Conservation (phyloP, 805 yeast genomes). For the Candida morakotiae region DNA sequence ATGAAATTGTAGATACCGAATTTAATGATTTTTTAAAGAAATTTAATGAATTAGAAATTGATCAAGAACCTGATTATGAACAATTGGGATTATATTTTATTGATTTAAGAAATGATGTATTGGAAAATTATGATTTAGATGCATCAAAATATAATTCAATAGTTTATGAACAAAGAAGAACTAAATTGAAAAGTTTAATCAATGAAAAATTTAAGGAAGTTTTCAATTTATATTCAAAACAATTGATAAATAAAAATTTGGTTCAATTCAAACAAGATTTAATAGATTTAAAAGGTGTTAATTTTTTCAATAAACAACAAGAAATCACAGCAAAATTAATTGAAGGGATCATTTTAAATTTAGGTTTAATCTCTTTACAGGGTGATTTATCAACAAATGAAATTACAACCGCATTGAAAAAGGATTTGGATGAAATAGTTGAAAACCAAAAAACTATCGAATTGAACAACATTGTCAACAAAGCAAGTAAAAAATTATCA, state of each 20-base stretch:
- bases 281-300: conserved; percentile 8
- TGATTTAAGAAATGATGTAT: conserved; percentile 41
- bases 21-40: conserved; percentile 24
- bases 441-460: conserved; percentile 31
- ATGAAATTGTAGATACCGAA: conserved; percentile 61
- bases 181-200: conserved; percentile 43
- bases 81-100: conserved; percentile 42
- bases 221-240: conserved; percentile 27
- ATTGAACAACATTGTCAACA: conserved; percentile 27
- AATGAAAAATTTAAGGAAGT: conserved; percentile 29
- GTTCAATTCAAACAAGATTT: conserved; percentile 12
- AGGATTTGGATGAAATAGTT: conserved; percentile 41
- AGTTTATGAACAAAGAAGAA: conserved; percentile 65
- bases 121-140: conserved; percentile 55
- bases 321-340: conserved; percentile 4
- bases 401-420: conserved; percentile 13
- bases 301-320: conserved; percentile 7
- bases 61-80: conserved; percentile 31
- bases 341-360: conserved; percentile 3
- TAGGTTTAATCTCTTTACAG: conserved; percentile 20
- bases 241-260: conserved; percentile 10
- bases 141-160: conserved; percentile 72
- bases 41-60: conserved; percentile 13
- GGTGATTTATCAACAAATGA: conserved; percentile 24
- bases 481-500: conserved; percentile 44